phyloP scores from a whole-genome alignment of 2,329 filamentous ascomycete genomes.

The Fusarium temperatum region DNA sequence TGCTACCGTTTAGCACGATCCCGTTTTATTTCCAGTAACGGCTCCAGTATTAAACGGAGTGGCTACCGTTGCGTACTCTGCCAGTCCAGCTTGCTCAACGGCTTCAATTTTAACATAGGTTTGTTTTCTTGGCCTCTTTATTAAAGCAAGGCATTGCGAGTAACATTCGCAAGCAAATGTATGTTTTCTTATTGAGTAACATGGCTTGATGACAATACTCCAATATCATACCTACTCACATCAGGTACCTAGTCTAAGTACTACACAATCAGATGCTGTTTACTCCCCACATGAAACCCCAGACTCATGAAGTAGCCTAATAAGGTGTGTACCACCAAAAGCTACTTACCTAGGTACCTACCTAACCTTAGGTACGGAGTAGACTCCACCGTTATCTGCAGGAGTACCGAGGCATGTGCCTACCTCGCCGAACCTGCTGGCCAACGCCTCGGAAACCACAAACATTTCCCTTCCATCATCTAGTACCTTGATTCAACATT shows the following conservation, averaged over 20 bases:
- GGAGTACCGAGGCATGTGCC: conserved; percentile 42
- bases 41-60: conserved; percentile 21
- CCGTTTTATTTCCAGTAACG: conserved; percentile 5
- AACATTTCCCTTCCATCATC: background rate
- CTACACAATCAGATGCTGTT: background rate
- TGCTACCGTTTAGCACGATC: conserved; percentile 16
- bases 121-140: background rate
- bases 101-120: background rate
- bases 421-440: conserved; percentile 40
- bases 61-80: background rate
- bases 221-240: background rate
- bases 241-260: background rate
- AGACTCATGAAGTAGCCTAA: background rate
- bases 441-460: conserved; percentile 30
- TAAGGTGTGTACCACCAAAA: background rate
- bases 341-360: background rate
- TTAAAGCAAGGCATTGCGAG: background rate
- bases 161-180: background rate
- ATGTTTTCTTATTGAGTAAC: background rate
- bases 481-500: background rate
- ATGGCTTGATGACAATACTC: background rate
- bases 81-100: background rate
- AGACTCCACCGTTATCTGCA: conserved; percentile 36
- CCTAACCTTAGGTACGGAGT: too few relatives aligned
- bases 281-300: conserved; percentile 19